Percentiles rank a stretch among this genome's conserved stretches.
These are phyloP conservation scores for Boletellus ananas DNA, from an alignment of 768 basidiomycete genomes.

Conservation along the genomic window DNA sequence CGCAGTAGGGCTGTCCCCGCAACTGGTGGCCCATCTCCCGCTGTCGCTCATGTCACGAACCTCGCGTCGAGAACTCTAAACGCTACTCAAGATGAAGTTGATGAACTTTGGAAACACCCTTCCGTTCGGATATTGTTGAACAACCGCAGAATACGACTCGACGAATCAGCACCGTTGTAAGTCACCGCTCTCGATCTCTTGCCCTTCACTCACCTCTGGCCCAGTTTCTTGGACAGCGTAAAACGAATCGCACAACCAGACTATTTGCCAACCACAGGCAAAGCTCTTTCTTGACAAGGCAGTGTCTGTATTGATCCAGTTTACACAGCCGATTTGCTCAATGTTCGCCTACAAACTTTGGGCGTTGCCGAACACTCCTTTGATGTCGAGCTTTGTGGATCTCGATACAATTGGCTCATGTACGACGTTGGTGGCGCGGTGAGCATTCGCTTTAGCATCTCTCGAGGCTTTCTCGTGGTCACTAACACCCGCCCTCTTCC, in stretches of 20 bases:
- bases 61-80: constrained; percentile 55
- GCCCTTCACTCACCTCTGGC: constrained; percentile 2
- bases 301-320: background rate
- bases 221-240: constrained; percentile 66
- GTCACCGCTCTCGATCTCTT: constrained; percentile 21
- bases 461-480: background rate
- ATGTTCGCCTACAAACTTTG: constrained; percentile 75
- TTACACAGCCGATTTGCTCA: constrained; percentile 65
- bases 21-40: constrained; percentile 29
- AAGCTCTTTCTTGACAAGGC: constrained; percentile 6
- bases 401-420: constrained; percentile 68
- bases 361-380: constrained; percentile 78
- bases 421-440: constrained; percentile 86
- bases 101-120: constrained; percentile 68
- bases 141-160: constrained; percentile 57
- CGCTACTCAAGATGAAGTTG: constrained; percentile 48
- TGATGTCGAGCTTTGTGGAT: constrained; percentile 59
- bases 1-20: constrained; percentile 39
- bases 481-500: constrained; percentile 7
- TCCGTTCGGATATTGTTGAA: constrained; percentile 55
- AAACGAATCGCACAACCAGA: constrained; percentile 63
- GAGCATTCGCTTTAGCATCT: constrained; percentile 28
- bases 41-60: constrained; percentile 41
- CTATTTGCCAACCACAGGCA: constrained; percentile 70
- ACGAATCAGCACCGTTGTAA: constrained; percentile 76